Conservation (phyloP, 306 rosid species). For the Alnus glutinosa region DNA sequence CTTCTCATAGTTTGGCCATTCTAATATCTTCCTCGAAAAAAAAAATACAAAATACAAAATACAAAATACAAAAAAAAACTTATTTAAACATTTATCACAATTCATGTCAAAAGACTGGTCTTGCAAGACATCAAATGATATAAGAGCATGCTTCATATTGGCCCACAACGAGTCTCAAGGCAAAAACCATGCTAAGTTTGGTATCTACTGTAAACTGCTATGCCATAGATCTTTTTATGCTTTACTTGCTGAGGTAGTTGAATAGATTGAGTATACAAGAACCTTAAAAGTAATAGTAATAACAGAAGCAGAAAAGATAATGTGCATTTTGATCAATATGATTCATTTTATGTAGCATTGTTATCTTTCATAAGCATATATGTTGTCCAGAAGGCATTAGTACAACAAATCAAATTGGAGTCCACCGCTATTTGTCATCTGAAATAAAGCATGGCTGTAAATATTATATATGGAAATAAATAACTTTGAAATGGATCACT, state of each 20-base stretch:
- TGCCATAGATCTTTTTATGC: background rate
- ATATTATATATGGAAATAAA: constrained; percentile 8
- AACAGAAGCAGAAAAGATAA: background rate
- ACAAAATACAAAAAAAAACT: no score
- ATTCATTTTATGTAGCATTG: background rate
- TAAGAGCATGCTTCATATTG: background rate
- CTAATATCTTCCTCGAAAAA: background rate
- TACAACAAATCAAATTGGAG: background rate
- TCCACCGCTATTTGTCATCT: constrained; percentile 1
- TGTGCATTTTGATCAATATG: background rate
- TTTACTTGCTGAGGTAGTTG: background rate
- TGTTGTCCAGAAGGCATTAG: background rate
- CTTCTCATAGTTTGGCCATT: background rate
- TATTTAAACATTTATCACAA: background rate
- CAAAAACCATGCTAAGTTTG: background rate
- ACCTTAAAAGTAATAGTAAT: background rate
- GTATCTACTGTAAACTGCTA: background rate
- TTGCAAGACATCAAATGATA: background rate
- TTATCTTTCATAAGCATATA: background rate
- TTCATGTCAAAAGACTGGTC: background rate
- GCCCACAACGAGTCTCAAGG: background rate
- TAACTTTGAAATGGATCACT: constrained; percentile 23
- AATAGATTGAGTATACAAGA: background rate
- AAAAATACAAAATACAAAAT: no score
- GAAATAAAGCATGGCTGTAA: constrained; percentile 21